A percentile compares a stretch with the other conserved stretches of the same genome.
phyloP scores from a whole-genome alignment of 495 filamentous ascomycete species.

The Achaetomiella virescens region DNA sequence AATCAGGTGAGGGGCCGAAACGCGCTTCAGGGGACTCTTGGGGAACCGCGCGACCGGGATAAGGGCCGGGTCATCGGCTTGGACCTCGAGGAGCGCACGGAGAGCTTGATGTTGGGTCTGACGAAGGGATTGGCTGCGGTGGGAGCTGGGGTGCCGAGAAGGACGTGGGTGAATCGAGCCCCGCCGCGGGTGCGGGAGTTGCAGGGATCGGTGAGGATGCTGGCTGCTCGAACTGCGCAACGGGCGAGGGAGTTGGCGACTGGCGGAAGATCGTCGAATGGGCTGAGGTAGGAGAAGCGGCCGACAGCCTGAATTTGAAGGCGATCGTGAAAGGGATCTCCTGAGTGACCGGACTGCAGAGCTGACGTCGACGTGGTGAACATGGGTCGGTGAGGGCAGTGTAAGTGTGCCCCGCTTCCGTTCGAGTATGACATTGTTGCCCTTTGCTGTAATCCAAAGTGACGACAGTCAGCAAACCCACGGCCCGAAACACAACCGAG shows the following conservation, averaged over 20 bases:
- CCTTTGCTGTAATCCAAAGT: background rate
- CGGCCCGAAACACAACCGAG: background rate
- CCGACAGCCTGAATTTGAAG: constrained; percentile 71
- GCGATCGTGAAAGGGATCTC: constrained; percentile 79
- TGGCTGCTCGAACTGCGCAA: constrained; percentile 3
- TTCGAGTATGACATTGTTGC: constrained; percentile 37
- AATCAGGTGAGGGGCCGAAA: constrained; percentile 61
- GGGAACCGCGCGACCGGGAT: constrained; percentile 54
- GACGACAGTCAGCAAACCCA: background rate
- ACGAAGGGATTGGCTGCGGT: constrained; percentile 32
- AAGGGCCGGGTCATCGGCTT: constrained; percentile 43
- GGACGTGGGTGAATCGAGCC: constrained; percentile 19
- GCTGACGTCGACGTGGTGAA: constrained; percentile 70
- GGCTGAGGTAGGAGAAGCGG: constrained; percentile 6
- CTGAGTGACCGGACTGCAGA: constrained; percentile 71
- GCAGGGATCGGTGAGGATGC: constrained; percentile 11
- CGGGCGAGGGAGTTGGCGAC: constrained; percentile 12
- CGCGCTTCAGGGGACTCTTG: constrained; percentile 70
- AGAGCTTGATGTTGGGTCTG: constrained; percentile 44
- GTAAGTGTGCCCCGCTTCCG: constrained; percentile 71
- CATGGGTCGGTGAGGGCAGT: constrained; percentile 74
- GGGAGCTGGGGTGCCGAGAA: constrained; percentile 29
- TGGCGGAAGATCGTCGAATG: constrained; percentile 7
- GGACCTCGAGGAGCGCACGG: constrained; percentile 45
- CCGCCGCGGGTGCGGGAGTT: constrained; percentile 25